Conservation (phyloP, 352 stramenopile genomes). For the Thraustochytrium sp. region DNA sequence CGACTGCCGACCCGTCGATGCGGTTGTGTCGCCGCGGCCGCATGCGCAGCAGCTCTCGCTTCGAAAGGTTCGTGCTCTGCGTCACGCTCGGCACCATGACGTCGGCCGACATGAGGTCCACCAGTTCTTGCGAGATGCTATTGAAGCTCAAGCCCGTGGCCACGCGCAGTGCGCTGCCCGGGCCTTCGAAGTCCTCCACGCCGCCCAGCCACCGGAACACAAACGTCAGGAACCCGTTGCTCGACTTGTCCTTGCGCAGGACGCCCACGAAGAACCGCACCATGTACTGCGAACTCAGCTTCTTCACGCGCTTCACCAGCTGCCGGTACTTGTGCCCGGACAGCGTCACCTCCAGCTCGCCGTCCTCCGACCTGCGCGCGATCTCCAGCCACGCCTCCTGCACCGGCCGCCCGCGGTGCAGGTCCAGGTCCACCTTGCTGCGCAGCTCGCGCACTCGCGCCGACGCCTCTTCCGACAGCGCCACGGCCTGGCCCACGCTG, state of each 20-base stretch:
- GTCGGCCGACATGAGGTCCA: constrained; percentile 9
- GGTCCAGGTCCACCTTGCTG: background rate
- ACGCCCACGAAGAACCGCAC: background rate
- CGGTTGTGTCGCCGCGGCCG: background rate
- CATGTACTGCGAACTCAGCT: background rate
- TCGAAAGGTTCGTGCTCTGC: background rate
- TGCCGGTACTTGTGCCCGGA: background rate
- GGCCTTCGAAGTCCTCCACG: background rate
- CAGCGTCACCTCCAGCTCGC: background rate
- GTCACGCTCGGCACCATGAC: background rate
- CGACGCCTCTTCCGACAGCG: background rate
- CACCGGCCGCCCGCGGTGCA: background rate
- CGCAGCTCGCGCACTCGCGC: background rate
- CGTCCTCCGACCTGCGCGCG: background rate
- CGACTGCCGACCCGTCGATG: background rate
- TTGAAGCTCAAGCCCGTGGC: background rate
- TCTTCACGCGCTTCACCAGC: background rate
- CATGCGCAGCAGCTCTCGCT: background rate
- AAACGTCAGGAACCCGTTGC: background rate
- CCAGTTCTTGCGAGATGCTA: background rate
- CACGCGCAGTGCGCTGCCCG: background rate
- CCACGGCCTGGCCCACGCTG: background rate
- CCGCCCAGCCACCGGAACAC: background rate
- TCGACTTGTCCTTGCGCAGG: background rate
- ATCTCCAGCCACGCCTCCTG: background rate